These are phyloP conservation scores for Aspergillus coremiiformis DNA, from an alignment of 495 filamentous ascomycete species.

Conservation along the genomic window DNA sequence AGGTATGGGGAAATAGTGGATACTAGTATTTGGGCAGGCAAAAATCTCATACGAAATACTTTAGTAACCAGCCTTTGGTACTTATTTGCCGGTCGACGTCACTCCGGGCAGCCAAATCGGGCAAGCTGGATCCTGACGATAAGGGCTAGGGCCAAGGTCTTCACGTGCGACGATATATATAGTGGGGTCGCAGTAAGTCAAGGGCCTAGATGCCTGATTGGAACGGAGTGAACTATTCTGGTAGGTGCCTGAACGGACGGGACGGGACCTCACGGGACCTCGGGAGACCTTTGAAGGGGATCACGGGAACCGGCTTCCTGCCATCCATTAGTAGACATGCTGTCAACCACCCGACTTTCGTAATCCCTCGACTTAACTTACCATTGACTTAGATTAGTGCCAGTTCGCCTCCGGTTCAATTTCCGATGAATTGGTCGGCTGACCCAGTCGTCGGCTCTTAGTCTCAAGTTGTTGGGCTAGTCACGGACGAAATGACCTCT, in stretches of 20 bases:
- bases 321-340: background rate
- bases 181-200: background rate
- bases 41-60: background rate
- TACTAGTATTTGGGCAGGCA: background rate
- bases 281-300: too few relatives aligned
- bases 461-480: background rate
- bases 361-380: too few relatives aligned
- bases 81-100: slow-evolving; percentile 20
- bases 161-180: slow-evolving; percentile 17
- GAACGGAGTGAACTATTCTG: too few relatives aligned
- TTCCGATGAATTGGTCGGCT: slow-evolving; percentile 8
- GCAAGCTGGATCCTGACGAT: slow-evolving; percentile 12
- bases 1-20: slow-evolving; percentile 1
- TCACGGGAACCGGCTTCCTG: slow-evolving; percentile 10
- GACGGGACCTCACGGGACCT: too few relatives aligned
- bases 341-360: background rate
- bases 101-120: slow-evolving; percentile 19
- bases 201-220: slow-evolving; percentile 9
- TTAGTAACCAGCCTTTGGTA: slow-evolving; percentile 5
- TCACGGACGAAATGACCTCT: slow-evolving; percentile 2
- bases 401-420: slow-evolving; percentile 2
- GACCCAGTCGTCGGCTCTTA: background rate
- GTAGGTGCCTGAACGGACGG: too few relatives aligned
- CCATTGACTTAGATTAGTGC: background rate
- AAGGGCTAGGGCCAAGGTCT: slow-evolving; percentile 21